Conservation (phyloP, 106 monocot genomes). For the Hemerocallis citrina region DNA sequence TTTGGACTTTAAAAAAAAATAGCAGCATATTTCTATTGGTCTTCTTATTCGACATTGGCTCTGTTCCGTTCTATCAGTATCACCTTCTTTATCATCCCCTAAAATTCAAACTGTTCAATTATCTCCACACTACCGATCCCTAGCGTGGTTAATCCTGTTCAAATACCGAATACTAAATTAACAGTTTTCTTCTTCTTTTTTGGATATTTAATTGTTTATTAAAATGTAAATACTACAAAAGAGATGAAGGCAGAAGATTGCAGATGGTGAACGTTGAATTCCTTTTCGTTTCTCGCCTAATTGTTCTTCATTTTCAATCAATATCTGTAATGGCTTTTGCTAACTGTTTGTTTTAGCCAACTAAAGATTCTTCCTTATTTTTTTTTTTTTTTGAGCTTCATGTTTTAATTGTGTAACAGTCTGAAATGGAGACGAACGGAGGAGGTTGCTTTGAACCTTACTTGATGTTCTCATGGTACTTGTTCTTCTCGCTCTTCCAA, state of each 20-base stretch:
- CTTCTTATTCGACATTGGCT: background rate
- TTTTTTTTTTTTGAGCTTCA: no score
- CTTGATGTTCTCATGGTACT: no score
- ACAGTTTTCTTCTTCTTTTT: no score
- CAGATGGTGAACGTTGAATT: conserved; percentile 1
- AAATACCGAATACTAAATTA: no score
- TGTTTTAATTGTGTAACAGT: no score
- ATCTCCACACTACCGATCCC: background rate
- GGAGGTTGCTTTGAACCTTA: background rate
- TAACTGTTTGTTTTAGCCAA: background rate
- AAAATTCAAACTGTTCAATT: no score
- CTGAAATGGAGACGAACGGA: background rate
- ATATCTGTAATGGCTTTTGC: background rate
- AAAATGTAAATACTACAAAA: background rate
- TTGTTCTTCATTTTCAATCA: background rate
- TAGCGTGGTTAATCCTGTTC: background rate
- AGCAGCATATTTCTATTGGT: background rate
- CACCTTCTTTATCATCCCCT: no score
- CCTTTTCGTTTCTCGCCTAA: background rate
- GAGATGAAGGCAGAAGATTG: background rate
- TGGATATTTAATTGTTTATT: background rate
- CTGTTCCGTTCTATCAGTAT: background rate
- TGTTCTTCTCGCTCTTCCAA: background rate
- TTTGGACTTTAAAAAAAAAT: background rate
- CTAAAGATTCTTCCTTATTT: background rate